These are phyloP conservation scores for Colletotrichum agaves DNA, from an alignment of 2,329 filamentous ascomycete genomes.

Conservation along the genomic window DNA sequence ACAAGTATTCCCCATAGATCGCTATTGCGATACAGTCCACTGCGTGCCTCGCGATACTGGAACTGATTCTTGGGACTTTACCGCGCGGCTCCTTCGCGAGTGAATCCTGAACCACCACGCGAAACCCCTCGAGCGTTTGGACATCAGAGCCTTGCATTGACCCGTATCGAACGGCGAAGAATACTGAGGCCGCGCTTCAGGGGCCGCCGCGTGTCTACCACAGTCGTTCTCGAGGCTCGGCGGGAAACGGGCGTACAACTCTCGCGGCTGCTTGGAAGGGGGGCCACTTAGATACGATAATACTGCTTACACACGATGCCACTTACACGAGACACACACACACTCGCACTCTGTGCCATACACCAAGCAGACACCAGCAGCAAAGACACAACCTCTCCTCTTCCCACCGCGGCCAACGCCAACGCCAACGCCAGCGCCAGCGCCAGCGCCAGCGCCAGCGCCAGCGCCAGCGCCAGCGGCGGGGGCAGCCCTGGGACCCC, in stretches of 20 bases:
- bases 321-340: neutral
- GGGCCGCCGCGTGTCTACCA: neutral
- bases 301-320: neutral
- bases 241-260: constrained; percentile 4
- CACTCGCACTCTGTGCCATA: no score
- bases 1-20: neutral
- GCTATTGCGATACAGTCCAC: neutral
- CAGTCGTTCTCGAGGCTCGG: constrained; percentile 1
- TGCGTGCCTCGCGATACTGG: neutral
- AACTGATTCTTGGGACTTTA: neutral
- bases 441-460: neutral
- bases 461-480: neutral
- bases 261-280: neutral
- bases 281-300: neutral
- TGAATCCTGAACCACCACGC: neutral
- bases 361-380: neutral
- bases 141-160: neutral
- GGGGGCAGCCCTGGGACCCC: constrained; percentile 15
- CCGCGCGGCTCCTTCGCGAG: neutral
- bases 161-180: neutral
- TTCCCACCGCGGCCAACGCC: neutral
- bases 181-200: constrained; percentile 1
- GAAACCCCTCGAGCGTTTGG: neutral
- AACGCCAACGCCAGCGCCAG: neutral
- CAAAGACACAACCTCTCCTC: neutral